Base-by-base conservation (phyloP, 495 filamentous ascomycete species). In the Margaritispora aquatica region DNA sequence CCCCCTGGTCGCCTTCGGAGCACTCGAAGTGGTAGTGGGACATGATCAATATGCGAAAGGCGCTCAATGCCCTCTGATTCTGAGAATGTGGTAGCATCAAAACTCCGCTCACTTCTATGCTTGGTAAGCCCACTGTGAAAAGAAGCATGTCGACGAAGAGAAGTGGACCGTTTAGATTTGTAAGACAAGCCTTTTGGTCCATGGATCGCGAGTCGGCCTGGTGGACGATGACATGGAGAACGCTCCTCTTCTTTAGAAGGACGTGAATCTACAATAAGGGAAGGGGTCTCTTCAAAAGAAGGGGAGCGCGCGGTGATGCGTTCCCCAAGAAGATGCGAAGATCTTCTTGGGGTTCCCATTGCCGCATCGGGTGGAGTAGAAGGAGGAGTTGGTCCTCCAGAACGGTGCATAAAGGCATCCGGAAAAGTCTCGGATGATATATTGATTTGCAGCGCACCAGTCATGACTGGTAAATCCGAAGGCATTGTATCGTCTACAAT, bases 1-100 rank as follows among this genome's bases (percentile, higher is more conserved):
- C 94, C 92, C 51, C 94, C 94, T 19, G 93, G 95, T 26, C 89
- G 83, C 67, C 94, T 82, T 57, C 94, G 83, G 41, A 98, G 83
- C 59, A 88, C 80, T 22, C 79, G 71, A n/a, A 78, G 69, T n/a
- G 80, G 79, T 22, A 70, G 68, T 0, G 78, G 77, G 48, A 77
- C 70, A 4, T 70, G 55, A 5, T 36, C 22, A 17, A 29, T 21
- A 49, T 60, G 26, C 19, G 63, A 64, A 21, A 62, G 20, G 0
- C 51, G 51, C 10, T 53, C 63, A 13, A 51, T 47, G 7, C 51
- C 62, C 38, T 62, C 63, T 11, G 54, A 69, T 49, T 72, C 79
- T 8, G 84, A 85, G 34, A 76, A 75, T 0, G 78, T 80, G 0
- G 76, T 83, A 23, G 77, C 74, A 60, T 86, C 85, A 62, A 86